Percentiles rank a stretch among this genome's conserved stretches.
Evolutionary conservation across 2,329 filamentous ascomycete genomes (phyloP).

Genomic region (Aspergillus unguis): DNA sequence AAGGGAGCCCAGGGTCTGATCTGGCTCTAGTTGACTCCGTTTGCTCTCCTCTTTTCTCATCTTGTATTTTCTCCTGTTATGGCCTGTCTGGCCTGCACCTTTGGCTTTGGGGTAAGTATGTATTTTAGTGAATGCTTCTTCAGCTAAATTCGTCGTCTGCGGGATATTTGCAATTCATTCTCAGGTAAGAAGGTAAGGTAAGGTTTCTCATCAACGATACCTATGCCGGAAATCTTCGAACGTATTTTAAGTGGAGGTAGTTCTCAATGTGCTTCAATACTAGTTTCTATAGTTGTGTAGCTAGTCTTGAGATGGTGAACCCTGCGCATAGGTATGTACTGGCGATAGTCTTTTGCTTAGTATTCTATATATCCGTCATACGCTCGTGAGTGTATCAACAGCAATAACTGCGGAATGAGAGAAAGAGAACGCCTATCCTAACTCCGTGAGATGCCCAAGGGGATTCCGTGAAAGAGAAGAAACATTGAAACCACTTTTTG

Average conservation of each 20-base stretch:
- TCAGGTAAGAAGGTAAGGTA: constrained; percentile 47
- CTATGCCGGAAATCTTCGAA: constrained; percentile 23
- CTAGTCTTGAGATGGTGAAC: not conserved
- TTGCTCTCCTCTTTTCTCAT: constrained; percentile 14
- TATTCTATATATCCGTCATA: constrained; percentile 32
- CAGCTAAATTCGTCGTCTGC: constrained; percentile 18
- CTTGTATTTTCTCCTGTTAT: constrained; percentile 24
- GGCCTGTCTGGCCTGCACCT: constrained; percentile 27
- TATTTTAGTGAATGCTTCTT: constrained; percentile 34
- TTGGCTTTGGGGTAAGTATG: constrained; percentile 42
- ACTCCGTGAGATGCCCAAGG: constrained; percentile 37
- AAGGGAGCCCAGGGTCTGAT: not conserved
- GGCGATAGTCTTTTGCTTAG: constrained; percentile 26
- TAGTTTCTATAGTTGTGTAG: constrained; percentile 1
- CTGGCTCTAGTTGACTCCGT: constrained; percentile 3
- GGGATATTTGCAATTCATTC: constrained; percentile 16
- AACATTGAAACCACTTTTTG: constrained; percentile 13
- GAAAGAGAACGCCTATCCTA: constrained; percentile 32
- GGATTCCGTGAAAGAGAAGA: constrained; percentile 25
- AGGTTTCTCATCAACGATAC: constrained; percentile 29
- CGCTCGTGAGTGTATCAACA: constrained; percentile 27
- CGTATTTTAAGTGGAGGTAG: constrained; percentile 20
- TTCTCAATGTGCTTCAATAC: constrained; percentile 2
- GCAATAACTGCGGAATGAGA: constrained; percentile 16
- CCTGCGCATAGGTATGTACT: constrained; percentile 7